Percentiles rank a stretch among this genome's conserved stretches.
Evolutionary conservation across 2,329 filamentous ascomycete genomes (phyloP).

Genomic region (Simplicillium sp.): DNA sequence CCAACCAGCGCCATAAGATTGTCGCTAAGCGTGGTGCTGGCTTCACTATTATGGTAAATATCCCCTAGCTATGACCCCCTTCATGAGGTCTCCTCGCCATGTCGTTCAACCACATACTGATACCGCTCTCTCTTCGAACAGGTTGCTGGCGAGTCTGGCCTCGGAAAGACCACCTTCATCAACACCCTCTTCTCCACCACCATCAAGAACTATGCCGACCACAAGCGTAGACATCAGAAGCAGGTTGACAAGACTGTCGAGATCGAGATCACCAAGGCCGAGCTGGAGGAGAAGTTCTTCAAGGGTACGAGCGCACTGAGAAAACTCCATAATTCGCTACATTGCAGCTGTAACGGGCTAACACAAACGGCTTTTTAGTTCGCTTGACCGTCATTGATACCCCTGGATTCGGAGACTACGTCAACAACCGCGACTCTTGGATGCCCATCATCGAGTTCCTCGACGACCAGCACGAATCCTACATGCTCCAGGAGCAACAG

Average conservation of each 20-base stretch:
- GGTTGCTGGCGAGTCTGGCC: conserved; percentile 96
- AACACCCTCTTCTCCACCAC: conserved; percentile 99
- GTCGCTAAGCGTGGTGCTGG: conserved; percentile 81
- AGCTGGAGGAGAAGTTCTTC: conserved; percentile 99
- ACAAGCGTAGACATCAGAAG: conserved; percentile 98
- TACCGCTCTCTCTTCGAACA: conserved; percentile 27
- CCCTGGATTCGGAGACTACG: conserved; percentile 97
- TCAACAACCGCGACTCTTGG: conserved; percentile 99
- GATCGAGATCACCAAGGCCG: conserved; percentile 99
- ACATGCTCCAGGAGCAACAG: conserved; percentile 99
- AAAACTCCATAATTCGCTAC: conserved; percentile 1
- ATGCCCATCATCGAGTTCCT: conserved; percentile 99
- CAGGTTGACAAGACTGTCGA: conserved; percentile 99
- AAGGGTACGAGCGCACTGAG: conserved; percentile 57
- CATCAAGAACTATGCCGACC: conserved; percentile 99
- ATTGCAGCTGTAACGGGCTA: conserved; percentile 7
- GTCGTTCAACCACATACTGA: not conserved
- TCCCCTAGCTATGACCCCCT: not conserved
- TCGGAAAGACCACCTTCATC: conserved; percentile 99
- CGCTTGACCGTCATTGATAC: conserved; percentile 98
- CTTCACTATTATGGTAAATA: conserved; percentile 94
- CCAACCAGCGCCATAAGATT: conserved; percentile 68
- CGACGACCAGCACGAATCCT: conserved; percentile 99
- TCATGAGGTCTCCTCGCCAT: not conserved
- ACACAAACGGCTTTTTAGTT: conserved; percentile 44